phyloP scores from a whole-genome alignment of 2,329 filamentous ascomycete genomes.

The Fusarium verticillioides region DNA sequence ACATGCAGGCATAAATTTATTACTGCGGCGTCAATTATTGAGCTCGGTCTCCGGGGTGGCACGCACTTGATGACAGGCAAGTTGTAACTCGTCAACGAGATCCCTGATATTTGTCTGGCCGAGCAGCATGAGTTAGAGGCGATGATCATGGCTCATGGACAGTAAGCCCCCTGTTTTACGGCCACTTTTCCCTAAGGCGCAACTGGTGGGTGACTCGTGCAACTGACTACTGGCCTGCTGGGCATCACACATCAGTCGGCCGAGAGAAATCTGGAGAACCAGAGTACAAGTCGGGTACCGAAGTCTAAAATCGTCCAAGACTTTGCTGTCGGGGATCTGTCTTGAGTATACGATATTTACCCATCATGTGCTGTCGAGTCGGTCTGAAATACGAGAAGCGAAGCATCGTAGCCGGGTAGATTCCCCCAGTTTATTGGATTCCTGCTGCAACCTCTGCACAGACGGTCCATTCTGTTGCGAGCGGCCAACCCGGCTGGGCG shows the following conservation, averaged over 20 bases:
- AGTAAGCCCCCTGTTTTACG: slow-evolving; percentile 24
- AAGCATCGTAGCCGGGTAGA: slow-evolving; percentile 12
- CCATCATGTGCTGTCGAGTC: slow-evolving; percentile 28
- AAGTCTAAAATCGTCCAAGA: slow-evolving; percentile 10
- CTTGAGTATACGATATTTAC: slow-evolving; percentile 3
- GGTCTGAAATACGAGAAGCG: slow-evolving; percentile 32
- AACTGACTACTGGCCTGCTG: background rate
- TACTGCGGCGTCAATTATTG: slow-evolving; percentile 10
- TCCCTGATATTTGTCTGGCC: slow-evolving; percentile 2
- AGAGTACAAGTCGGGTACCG: slow-evolving; percentile 21
- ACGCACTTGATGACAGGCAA: slow-evolving; percentile 9
- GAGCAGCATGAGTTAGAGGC: background rate
- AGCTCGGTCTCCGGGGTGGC: slow-evolving; percentile 16
- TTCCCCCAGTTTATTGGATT: slow-evolving; percentile 11
- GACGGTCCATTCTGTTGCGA: slow-evolving; percentile 15
- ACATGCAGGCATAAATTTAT: background rate
- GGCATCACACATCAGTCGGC: slow-evolving; percentile 27
- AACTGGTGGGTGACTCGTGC: slow-evolving; percentile 25
- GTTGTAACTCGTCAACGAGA: background rate
- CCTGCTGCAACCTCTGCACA: background rate
- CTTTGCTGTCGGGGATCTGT: background rate
- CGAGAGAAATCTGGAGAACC: slow-evolving; percentile 11
- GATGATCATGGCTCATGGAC: slow-evolving; percentile 27
- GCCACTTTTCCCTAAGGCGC: background rate
- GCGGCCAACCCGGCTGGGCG: slow-evolving; percentile 13